phyloP scores from a whole-genome alignment of 495 filamentous ascomycete genomes.

The Chaetomium tenue region DNA sequence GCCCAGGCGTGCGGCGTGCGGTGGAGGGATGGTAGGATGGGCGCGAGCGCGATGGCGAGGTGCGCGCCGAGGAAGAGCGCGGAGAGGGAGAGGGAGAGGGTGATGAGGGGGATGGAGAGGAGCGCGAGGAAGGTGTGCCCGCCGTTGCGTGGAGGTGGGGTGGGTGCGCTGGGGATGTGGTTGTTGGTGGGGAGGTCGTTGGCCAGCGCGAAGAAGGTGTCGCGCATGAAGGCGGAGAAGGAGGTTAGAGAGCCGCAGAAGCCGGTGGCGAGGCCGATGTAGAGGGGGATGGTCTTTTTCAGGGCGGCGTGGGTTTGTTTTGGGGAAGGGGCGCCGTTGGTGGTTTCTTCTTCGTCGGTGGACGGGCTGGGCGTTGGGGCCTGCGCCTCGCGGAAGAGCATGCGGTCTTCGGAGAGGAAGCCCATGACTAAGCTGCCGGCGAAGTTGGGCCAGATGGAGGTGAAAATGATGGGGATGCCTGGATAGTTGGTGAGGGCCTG shows the following conservation, averaged over 20 bases:
- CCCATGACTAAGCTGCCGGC: slow-evolving; percentile 81
- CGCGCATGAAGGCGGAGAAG: slow-evolving; percentile 87
- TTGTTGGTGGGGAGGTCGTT: slow-evolving; percentile 55
- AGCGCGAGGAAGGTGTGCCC: slow-evolving; percentile 83
- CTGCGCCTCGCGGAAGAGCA: slow-evolving; percentile 60
- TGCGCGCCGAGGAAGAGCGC: slow-evolving; percentile 75
- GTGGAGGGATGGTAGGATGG: slow-evolving; percentile 56
- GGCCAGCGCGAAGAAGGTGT: slow-evolving; percentile 77
- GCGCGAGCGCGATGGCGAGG: slow-evolving; percentile 63
- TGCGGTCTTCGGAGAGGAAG: slow-evolving; percentile 76
- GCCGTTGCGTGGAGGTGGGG: slow-evolving; percentile 55
- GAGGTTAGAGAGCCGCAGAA: slow-evolving; percentile 93
- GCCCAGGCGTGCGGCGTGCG: slow-evolving; percentile 55
- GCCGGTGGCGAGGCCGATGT: slow-evolving; percentile 87
- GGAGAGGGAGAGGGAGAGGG: slow-evolving; percentile 64
- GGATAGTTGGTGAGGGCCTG: slow-evolving; percentile 80
- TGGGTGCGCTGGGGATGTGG: neutral
- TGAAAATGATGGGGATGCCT: slow-evolving; percentile 68
- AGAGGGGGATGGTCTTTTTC: slow-evolving; percentile 85
- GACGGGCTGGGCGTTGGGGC: neutral
- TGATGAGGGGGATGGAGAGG: slow-evolving; percentile 65
- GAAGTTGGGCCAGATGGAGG: slow-evolving; percentile 88
- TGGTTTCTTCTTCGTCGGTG: slow-evolving; percentile 37
- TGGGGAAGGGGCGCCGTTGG: slow-evolving; percentile 30
- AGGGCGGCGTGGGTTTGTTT: slow-evolving; percentile 52